Base-by-base conservation (phyloP, 768 basidiomycete genomes). In the Boletus vinaceobasis region DNA sequence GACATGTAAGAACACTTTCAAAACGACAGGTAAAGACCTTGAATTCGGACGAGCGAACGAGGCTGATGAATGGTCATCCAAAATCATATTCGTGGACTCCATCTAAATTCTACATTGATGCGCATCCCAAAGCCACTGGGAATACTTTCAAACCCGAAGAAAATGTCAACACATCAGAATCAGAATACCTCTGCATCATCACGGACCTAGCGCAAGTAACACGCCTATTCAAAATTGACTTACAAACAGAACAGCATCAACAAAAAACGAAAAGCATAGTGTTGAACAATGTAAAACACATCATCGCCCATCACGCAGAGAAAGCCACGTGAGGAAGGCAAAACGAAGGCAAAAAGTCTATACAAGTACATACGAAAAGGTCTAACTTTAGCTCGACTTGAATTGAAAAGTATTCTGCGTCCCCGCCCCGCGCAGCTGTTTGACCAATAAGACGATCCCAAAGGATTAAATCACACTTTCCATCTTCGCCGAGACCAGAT, bases 371-470 rank as follows among this genome's bases (percentile, higher is more conserved):
- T 47, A 27, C 6, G 19, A 10, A 23, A 45, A 44, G 5, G 23
- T 23, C 7, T 2, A 52, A 17, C 26, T 5, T 19, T 35, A 40
- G 45, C 53, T 36, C 56, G 49, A 55, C 57, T 56, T 56, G 63
- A 37, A 68, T 59, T 57, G 56, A 60, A 58, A 38, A 15, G 17
- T 56, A 64, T 29, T 64, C 60, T 64, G 50, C 57, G 1, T 42
- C 59, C 64, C 57, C 55, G 3, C 43, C 54, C 61, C 58, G 56
- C 43, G 21, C 59, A 51, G 40, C 43, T 68, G 54, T 70, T 70
- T 70, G 59, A 68, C 69, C 69, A 66, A 48, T 59, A 72, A 70
- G 29, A 52, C 32, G 68, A 66, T 70, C 69, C 48, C 56, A 55
- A 43, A 48, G 40, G 29, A 55, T 42, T 55, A 19, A 31, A 57